Evolutionary conservation across 2,329 filamentous ascomycete genomes (phyloP), one percentile per base, ranked within the genome.

Genomic region (Periconia sp.): DNA sequence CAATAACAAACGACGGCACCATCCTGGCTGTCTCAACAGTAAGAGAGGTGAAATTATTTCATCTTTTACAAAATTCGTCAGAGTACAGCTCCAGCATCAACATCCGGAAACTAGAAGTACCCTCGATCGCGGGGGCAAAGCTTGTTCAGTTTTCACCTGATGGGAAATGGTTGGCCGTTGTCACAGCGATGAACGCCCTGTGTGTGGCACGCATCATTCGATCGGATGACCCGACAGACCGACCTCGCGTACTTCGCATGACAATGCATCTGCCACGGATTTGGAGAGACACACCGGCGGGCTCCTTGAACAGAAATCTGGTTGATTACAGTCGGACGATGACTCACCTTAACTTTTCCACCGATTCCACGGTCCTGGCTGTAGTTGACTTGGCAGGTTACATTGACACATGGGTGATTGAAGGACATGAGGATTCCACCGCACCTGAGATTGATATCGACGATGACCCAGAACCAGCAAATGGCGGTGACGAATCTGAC

Each of bases 401-500:
- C 68, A 78, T 97, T 22, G 92, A 97, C 63, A 90, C 86, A 13
- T 99, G 92, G 88, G 73, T 90, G 1, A 71, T 95, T 40, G 79
- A 83, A 61, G 80, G 80, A 25, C 68, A 80, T 47, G 75, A 80
- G 56, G 78, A 82, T 52, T 51, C 63, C 2, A 73, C 70, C 11
- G 71, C 76, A 16, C 65, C 71, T 25, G 63, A 69, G 49, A 65
- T 73, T 22, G 65, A 75, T 18, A 56, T 65, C 32, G 57, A 57
- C 23, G 72, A 71, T 30, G 59, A 66, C 15, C 46, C 54, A 4
- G 54, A 46, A 17, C 61, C 62, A 6, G 52, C 53, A 17, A 47
- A 43, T 5, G 54, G 60, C 7, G 56, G 65, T 29, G 64, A 68
- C 15, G 72, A 72, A 41, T 61, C 57, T 18, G 67, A 71, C 25